Conservation (phyloP, 2,329 filamentous ascomycete genomes). For the Xylaria multiplex region DNA sequence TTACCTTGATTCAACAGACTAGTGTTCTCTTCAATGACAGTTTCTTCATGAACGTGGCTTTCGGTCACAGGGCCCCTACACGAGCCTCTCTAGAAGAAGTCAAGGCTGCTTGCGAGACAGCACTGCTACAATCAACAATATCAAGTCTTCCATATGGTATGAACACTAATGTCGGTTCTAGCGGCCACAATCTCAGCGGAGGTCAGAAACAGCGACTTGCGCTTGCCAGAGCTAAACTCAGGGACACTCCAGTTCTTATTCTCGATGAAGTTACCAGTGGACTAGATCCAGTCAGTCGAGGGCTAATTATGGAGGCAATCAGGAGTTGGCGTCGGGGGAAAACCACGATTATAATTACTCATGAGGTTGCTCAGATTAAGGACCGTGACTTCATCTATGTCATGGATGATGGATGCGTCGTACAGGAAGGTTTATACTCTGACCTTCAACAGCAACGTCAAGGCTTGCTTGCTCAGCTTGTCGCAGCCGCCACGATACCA, state of each 20-base stretch:
- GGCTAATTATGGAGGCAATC: conserved; percentile 77
- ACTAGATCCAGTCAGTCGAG: conserved; percentile 77
- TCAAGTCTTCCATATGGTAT: conserved; percentile 73
- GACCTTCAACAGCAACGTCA: conserved; percentile 57
- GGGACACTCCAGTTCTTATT: conserved; percentile 82
- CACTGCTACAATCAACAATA: conserved; percentile 75
- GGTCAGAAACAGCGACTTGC: conserved; percentile 86
- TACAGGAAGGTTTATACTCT: conserved; percentile 73
- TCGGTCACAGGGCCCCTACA: conserved; percentile 68
- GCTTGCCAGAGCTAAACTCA: conserved; percentile 79
- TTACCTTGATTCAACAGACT: conserved; percentile 85
- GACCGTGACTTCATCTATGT: conserved; percentile 82
- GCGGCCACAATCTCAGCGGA: conserved; percentile 79
- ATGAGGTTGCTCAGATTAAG: conserved; percentile 82
- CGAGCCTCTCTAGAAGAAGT: conserved; percentile 65
- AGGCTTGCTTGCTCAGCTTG: conserved; percentile 60
- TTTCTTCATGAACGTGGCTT: conserved; percentile 78
- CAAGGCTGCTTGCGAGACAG: conserved; percentile 69
- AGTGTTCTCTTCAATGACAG: conserved; percentile 85
- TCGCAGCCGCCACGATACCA: conserved; percentile 41
- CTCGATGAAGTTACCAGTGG: conserved; percentile 91
- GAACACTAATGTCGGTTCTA: conserved; percentile 75
- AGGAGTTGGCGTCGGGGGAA: conserved; percentile 80
- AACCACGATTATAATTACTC: conserved; percentile 93
- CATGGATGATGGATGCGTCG: conserved; percentile 74